These are phyloP conservation scores for Annulohypoxylon maeteangense DNA, from an alignment of 495 filamentous ascomycete genomes.

Conservation along the genomic window DNA sequence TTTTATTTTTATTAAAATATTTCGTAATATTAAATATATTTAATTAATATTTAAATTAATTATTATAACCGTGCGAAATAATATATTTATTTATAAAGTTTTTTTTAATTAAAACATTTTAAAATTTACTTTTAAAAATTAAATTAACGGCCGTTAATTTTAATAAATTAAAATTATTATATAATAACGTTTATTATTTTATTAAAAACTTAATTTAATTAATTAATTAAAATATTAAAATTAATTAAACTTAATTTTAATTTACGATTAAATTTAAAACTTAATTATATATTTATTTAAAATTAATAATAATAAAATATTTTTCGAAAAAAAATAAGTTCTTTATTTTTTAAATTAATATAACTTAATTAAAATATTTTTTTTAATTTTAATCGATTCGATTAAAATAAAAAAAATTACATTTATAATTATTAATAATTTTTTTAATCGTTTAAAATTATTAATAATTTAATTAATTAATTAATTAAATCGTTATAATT, in stretches of 20 bases:
- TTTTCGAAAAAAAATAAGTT: background rate
- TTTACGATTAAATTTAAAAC: background rate
- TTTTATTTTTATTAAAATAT: background rate
- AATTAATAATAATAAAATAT: background rate
- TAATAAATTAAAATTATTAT: background rate
- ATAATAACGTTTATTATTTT: background rate
- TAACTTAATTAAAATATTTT: background rate
- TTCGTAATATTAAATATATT: background rate
- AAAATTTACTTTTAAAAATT: background rate
- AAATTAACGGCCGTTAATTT: background rate
- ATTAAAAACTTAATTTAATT: background rate
- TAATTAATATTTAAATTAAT: background rate
- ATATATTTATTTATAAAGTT: background rate
- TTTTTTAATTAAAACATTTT: background rate
- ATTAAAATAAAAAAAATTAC: background rate
- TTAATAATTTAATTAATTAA: background rate
- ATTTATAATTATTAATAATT: background rate
- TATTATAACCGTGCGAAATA: background rate
- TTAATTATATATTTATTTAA: background rate
- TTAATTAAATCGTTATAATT: background rate
- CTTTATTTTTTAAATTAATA: background rate
- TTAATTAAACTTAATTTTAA: background rate
- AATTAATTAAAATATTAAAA: background rate
- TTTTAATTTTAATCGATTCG: background rate
- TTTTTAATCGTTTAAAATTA: background rate